These are phyloP conservation scores for Diaporthe sp. DNA, from an alignment of 2,329 filamentous ascomycete genomes.

Conservation along the genomic window DNA sequence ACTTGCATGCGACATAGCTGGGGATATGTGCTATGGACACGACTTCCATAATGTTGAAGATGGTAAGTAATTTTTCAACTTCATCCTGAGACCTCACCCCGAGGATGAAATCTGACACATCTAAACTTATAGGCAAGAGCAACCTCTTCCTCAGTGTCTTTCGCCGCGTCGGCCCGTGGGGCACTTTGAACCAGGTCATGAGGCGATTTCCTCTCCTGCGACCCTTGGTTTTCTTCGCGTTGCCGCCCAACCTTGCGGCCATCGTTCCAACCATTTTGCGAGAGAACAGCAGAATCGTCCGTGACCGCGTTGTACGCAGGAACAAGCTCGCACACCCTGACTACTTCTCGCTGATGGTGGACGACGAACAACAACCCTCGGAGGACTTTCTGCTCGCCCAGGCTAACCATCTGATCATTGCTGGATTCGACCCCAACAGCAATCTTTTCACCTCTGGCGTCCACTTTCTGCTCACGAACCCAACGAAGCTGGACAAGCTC, in stretches of 20 bases:
- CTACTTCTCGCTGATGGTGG: not conserved
- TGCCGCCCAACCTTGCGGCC: not conserved
- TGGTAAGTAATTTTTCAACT: not conserved
- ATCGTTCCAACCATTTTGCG: not conserved
- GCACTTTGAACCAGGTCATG: not conserved
- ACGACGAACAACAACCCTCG: not conserved
- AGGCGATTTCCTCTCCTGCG: not conserved
- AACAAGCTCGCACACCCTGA: not conserved
- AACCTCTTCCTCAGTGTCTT: not conserved
- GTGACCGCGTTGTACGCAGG: not conserved
- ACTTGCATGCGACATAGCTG: conserved; percentile 4
- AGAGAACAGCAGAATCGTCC: not conserved
- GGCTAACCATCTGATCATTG: not conserved
- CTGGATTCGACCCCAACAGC: not conserved
- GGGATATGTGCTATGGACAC: conserved; percentile 6
- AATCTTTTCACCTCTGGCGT: not conserved
- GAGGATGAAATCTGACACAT: not conserved
- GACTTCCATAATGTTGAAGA: not conserved
- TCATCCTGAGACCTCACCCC: not conserved
- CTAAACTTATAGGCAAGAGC: not conserved
- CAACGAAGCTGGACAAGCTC: not conserved
- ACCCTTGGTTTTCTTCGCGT: not conserved
- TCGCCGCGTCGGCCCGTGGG: not conserved
- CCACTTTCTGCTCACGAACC: not conserved
- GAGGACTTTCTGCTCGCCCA: not conserved